phyloP scores from a whole-genome alignment of 495 filamentous ascomycete genomes.

The Hyaloscypha finlandica region DNA sequence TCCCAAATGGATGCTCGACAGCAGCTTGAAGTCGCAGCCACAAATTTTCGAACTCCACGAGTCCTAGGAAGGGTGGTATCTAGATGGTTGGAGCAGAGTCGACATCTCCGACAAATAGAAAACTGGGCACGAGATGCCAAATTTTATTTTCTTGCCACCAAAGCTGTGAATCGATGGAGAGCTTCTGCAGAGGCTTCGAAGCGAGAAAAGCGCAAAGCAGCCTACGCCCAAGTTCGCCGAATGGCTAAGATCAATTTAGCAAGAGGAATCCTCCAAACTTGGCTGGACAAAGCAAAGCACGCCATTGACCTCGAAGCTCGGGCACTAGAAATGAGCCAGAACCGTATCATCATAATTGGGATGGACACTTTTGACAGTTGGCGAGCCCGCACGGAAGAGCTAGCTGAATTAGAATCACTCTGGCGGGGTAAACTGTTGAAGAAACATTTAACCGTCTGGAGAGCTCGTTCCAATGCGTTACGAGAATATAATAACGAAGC shows the following conservation, averaged over 20 bases:
- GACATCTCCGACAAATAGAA: constrained; percentile 51
- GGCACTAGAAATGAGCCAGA: constrained; percentile 44
- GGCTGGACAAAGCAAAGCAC: constrained; percentile 45
- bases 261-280: constrained; percentile 43
- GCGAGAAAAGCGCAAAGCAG: constrained; percentile 56
- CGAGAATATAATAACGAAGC: constrained; percentile 54
- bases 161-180: constrained; percentile 57
- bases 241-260: constrained; percentile 60
- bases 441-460: constrained; percentile 49
- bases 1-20: constrained; percentile 44
- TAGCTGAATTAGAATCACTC: constrained; percentile 24
- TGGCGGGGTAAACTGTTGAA: constrained; percentile 37
- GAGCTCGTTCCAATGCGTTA: constrained; percentile 41
- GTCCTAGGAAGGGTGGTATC: constrained; percentile 50
- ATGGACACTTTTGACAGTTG: constrained; percentile 46
- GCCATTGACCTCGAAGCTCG: constrained; percentile 46
- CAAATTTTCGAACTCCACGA: constrained; percentile 54
- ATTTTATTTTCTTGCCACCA: constrained; percentile 60
- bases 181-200: constrained; percentile 50
- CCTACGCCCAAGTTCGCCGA: constrained; percentile 60
- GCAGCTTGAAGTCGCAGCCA: constrained; percentile 51
- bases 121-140: constrained; percentile 55
- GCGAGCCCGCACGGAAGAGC: constrained; percentile 42
- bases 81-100: constrained; percentile 47
- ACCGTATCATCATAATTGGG: constrained; percentile 39